Evolutionary conservation across 495 filamentous ascomycete species (phyloP).

Genomic region (Penicillium coprophilum): DNA sequence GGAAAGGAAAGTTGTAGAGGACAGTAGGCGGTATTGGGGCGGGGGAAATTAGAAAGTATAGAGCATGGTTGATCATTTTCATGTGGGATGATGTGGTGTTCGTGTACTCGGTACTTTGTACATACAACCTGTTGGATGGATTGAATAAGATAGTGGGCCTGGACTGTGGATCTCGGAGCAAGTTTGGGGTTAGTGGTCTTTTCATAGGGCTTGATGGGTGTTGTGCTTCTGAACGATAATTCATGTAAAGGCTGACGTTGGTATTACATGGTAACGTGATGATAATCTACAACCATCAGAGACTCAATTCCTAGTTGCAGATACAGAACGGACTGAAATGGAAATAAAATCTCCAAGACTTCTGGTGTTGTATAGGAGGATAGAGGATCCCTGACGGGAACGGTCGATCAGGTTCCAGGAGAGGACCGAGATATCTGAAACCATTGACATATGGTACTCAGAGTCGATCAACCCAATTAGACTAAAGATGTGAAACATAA

Average conservation of each 20-base stretch:
- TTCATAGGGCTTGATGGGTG: background rate
- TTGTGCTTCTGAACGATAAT: background rate
- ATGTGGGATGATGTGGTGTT: no score
- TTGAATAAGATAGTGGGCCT: background rate
- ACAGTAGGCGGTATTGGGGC: constrained; percentile 48
- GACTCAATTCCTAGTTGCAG: no score
- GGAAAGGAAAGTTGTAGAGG: constrained; percentile 44
- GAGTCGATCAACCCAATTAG: background rate
- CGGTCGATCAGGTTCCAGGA: background rate
- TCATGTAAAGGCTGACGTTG: background rate
- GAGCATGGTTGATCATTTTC: no score
- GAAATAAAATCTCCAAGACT: background rate
- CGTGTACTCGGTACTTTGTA: background rate
- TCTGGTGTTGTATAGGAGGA: background rate
- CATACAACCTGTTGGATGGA: no score
- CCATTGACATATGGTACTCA: background rate
- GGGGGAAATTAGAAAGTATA: constrained; percentile 12
- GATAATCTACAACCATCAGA: no score
- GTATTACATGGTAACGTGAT: background rate
- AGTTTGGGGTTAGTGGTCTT: background rate
- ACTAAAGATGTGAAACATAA: background rate
- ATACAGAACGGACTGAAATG: background rate
- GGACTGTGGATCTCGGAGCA: background rate
- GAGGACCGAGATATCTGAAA: background rate
- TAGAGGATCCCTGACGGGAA: background rate